Conservation (phyloP, 2,329 filamentous ascomycete species). For the Claviceps monticola region DNA sequence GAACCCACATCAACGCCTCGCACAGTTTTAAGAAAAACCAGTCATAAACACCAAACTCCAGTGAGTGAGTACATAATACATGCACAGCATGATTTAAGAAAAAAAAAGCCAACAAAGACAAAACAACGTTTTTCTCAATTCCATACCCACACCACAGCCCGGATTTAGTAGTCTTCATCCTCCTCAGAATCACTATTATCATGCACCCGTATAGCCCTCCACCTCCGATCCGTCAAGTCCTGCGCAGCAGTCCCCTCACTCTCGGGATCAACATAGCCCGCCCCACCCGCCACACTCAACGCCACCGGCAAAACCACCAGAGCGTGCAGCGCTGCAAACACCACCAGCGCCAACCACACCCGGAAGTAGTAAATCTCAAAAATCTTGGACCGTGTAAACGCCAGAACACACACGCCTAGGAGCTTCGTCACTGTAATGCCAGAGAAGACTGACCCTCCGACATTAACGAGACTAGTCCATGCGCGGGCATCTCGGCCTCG, state of each 20-base stretch:
- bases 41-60: neutral
- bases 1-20: neutral
- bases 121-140: neutral
- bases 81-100: neutral
- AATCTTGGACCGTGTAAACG: conserved; percentile 93
- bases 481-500: conserved; percentile 71
- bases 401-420: conserved; percentile 78
- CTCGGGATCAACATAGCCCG: conserved; percentile 78
- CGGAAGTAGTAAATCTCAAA: conserved; percentile 99
- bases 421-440: conserved; percentile 96
- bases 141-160: too few species aligned
- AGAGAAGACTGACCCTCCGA: conserved; percentile 86
- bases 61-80: too few species aligned
- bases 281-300: conserved; percentile 71
- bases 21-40: neutral
- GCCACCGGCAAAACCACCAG: conserved; percentile 85
- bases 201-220: conserved; percentile 63
- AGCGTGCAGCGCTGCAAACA: conserved; percentile 80
- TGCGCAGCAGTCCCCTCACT: conserved; percentile 80
- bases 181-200: conserved; percentile 65
- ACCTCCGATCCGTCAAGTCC: conserved; percentile 67
- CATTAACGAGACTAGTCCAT: conserved; percentile 88
- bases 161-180: conserved; percentile 35
- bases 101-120: neutral
- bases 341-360: conserved; percentile 82